Percentiles rank a stretch among this genome's conserved stretches.
Evolutionary conservation across 148 eudicot genomes (phyloP).

Genomic region (Nepenthes mirabilis): DNA sequence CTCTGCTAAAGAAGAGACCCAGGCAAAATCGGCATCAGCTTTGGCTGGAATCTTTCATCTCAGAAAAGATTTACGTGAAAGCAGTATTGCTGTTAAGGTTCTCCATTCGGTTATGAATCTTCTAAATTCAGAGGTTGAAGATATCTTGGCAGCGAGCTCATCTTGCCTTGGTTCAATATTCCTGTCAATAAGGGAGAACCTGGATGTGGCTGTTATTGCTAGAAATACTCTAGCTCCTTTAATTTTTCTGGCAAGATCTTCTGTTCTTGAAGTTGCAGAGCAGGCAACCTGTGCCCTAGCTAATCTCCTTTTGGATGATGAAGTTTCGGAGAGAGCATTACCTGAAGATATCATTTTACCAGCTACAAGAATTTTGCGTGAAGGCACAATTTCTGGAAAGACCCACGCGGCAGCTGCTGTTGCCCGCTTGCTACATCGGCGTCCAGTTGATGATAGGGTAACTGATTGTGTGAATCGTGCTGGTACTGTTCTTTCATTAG

Average conservation of each 20-base stretch:
- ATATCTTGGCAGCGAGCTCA: conserved; percentile 47
- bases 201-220: conserved; percentile 65
- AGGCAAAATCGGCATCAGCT: conserved; percentile 81
- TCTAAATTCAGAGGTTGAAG: conserved; percentile 55
- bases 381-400: conserved; percentile 63
- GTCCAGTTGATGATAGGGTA: conserved; percentile 46
- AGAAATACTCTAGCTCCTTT: conserved; percentile 61
- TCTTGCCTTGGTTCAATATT: conserved; percentile 87
- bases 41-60: conserved; percentile 77
- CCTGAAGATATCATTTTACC: conserved; percentile 81
- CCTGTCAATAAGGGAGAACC: conserved; percentile 75
- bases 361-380: conserved; percentile 77
- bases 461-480: conserved; percentile 66
- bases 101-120: conserved; percentile 54
- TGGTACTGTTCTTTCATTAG: conserved; percentile 78
- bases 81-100: conserved; percentile 59
- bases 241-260: conserved; percentile 54
- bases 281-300: conserved; percentile 88
- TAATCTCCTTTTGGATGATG: conserved; percentile 66
- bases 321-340: conserved; percentile 49
- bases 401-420: conserved; percentile 92
- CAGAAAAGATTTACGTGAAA: conserved; percentile 88
- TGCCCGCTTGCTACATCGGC: conserved; percentile 62
- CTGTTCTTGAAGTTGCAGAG: conserved; percentile 77
- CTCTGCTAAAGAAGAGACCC: conserved; percentile 83